phyloP scores from a whole-genome alignment of 2,329 filamentous ascomycete genomes.

The Aspergillus sp. region DNA sequence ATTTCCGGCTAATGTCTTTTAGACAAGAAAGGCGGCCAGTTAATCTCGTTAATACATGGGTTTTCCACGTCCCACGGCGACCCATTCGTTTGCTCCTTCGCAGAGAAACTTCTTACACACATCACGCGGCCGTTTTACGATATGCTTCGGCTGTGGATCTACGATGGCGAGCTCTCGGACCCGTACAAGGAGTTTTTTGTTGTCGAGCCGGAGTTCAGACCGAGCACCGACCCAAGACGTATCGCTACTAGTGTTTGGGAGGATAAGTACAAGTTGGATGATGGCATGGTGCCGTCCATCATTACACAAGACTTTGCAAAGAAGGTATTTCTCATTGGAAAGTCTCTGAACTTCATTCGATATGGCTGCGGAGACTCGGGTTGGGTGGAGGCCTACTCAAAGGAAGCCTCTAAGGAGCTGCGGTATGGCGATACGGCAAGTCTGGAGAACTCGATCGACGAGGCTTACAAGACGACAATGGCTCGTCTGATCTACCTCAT shows the following conservation, averaged over 20 bases:
- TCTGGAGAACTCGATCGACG: conserved; percentile 88
- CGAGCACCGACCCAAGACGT: conserved; percentile 48
- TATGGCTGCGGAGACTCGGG: conserved; percentile 90
- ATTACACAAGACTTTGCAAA: conserved; percentile 91
- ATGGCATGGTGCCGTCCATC: conserved; percentile 86
- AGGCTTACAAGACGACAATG: conserved; percentile 98
- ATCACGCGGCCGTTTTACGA: conserved; percentile 95
- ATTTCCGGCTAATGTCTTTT: neutral
- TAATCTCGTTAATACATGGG: conserved; percentile 89
- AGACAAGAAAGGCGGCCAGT: conserved; percentile 77
- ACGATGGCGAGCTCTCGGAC: conserved; percentile 96
- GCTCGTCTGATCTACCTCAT: conserved; percentile 88
- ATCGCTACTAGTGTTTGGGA: conserved; percentile 90
- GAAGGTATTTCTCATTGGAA: conserved; percentile 95
- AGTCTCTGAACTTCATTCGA: conserved; percentile 96
- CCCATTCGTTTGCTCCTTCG: conserved; percentile 89
- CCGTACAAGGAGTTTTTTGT: conserved; percentile 96
- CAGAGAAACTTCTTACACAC: conserved; percentile 79
- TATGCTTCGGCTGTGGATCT: conserved; percentile 95
- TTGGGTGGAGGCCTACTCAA: conserved; percentile 96
- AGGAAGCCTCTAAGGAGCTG: conserved; percentile 85
- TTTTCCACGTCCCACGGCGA: conserved; percentile 94
- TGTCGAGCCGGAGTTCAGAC: conserved; percentile 66
- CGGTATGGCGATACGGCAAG: conserved; percentile 90
- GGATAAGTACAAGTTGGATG: conserved; percentile 87